phyloP scores from a whole-genome alignment of 352 stramenopile genomes.

The Pythium coloratum region DNA sequence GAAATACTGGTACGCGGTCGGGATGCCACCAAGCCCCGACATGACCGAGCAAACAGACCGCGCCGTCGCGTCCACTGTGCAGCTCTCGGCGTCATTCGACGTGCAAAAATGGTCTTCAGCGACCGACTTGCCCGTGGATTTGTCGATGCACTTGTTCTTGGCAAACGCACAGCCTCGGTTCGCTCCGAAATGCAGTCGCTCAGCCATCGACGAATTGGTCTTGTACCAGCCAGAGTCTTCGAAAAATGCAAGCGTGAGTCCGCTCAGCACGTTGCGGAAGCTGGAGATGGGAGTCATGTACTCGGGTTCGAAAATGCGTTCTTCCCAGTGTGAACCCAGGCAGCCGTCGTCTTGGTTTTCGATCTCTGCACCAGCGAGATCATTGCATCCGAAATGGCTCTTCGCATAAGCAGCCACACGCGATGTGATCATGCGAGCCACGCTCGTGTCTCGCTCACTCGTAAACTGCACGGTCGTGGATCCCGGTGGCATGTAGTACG shows the following conservation, averaged over 20 bases:
- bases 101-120: constrained; percentile 70
- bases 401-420: constrained; percentile 59
- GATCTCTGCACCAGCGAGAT: constrained; percentile 64
- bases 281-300: constrained; percentile 82
- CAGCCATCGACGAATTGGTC: constrained; percentile 44
- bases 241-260: constrained; percentile 78
- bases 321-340: constrained; percentile 82
- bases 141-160: constrained; percentile 67
- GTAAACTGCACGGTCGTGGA: constrained; percentile 54
- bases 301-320: constrained; percentile 80
- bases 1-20: constrained; percentile 65
- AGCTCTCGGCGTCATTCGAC: constrained; percentile 54
- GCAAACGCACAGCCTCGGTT: constrained; percentile 67
- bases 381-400: constrained; percentile 64
- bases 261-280: constrained; percentile 71
- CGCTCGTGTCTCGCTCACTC: constrained; percentile 48
- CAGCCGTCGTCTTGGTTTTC: constrained; percentile 77
- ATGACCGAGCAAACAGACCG: constrained; percentile 66
- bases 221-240: constrained; percentile 85
- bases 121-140: constrained; percentile 38
- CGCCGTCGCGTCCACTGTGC: constrained; percentile 69
- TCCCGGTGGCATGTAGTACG: constrained; percentile 41
- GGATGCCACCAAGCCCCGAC: constrained; percentile 40
- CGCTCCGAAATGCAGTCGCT: constrained; percentile 69
- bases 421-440: constrained; percentile 72